Base-by-base conservation (phyloP, 345 rosid species). In the Brassica rapa region DNA sequence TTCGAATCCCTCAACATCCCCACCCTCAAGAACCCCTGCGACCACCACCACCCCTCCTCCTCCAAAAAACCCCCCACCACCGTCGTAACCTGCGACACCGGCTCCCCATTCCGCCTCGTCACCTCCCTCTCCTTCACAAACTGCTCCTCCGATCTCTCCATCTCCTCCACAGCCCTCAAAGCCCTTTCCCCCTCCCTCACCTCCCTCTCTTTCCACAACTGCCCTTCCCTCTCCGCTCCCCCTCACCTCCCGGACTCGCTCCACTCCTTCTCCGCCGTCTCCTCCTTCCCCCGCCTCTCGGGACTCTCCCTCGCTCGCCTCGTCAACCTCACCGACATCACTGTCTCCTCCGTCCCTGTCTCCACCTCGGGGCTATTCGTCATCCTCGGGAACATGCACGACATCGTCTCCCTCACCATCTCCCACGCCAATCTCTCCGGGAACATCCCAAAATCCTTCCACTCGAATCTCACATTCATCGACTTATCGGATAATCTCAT, bases 401-500 rank as follows among this genome's bases (percentile, higher is more conserved):
- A 88, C 80, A 74, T 95, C 75, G 83, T 33, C 68, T 86, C 93
- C 30, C 62, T 88, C 75, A 86, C 94, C 62, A 71, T 93, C 81
- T 87, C 98, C 0, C 78, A 86, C 71, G 91, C 93, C 1, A 91
- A 85, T 80, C 85, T 91, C 80, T 83, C 93, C 11, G 96, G 97
- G 2, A 82, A 10, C 71, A 76, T 95, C 0, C 92, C 97, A 1
- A 86, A 71, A 35, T 89, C 88, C 21, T 59, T 89, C 21, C 85
- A 74, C 39, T 12, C 16, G 2, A 93, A 87, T 68, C 88, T 90
- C 62, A 86, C 96, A 83, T 88, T 84, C 80, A 63, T 95, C 60
- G 99, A 95, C 83, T 84, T 95, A 66, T 95, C 97, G 0, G 86
- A 87, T 4, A 95, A 95, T 68, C 60, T 62, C 27, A 89, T 95